phyloP scores from a whole-genome alignment of 345 rosid species.

The Bruguiera parviflora region DNA sequence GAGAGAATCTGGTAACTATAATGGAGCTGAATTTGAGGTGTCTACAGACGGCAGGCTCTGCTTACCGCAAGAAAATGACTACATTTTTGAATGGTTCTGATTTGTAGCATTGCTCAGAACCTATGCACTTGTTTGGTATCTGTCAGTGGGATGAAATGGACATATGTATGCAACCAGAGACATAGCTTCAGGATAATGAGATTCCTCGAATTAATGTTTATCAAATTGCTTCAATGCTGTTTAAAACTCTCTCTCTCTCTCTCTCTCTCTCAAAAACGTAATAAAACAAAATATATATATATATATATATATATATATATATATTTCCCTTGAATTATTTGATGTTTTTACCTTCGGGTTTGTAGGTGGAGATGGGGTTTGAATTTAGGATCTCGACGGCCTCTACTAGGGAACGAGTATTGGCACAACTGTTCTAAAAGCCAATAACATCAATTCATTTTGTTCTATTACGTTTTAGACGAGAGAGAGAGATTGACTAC shows the following conservation, averaged over 20 bases:
- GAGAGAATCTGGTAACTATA: conserved; percentile 15
- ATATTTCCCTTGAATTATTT: not conserved
- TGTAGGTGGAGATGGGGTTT: no score
- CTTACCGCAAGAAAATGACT: not conserved
- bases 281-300: not conserved
- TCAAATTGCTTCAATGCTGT: no score
- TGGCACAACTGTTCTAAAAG: no score
- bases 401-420: no score
- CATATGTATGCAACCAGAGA: not conserved
- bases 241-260: not conserved
- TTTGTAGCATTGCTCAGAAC: not conserved
- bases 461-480: no score
- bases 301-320: no score
- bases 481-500: no score
- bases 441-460: no score
- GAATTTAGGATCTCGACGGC: no score
- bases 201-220: not conserved
- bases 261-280: no score
- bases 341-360: no score
- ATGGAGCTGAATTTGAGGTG: conserved; percentile 11
- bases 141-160: not conserved
- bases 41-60: conserved; percentile 39
- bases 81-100: conserved; percentile 11
- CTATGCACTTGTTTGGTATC: not conserved
- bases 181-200: not conserved